phyloP scores from a whole-genome alignment of 192 early-diverging fungal genomes.

The Backusella tuberculispora region DNA sequence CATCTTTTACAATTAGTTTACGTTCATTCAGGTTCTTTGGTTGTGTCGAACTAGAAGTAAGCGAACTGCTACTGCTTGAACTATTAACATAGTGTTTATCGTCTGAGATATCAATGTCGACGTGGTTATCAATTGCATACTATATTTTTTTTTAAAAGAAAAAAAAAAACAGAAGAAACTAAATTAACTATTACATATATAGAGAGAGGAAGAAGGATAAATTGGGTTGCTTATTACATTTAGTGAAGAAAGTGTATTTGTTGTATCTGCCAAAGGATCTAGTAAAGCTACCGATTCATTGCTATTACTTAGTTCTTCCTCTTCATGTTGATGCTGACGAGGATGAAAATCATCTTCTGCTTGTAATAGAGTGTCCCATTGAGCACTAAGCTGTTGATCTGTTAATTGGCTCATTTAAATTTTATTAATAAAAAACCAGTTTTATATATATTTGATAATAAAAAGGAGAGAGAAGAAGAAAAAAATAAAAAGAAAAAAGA shows the following conservation, averaged over 20 bases:
- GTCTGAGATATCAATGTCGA: conserved; percentile 32
- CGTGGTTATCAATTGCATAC: not conserved
- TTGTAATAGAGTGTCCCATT: conserved; percentile 21
- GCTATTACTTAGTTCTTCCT: not conserved
- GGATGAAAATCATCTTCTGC: too few relatives aligned
- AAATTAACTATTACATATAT: not conserved
- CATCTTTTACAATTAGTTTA: conserved; percentile 70
- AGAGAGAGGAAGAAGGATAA: not conserved
- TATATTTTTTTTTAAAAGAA: not conserved
- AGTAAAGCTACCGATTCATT: not conserved
- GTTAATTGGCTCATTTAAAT: not conserved
- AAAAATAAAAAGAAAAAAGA: not conserved
- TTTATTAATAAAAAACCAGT: not conserved
- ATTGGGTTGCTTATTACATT: not conserved
- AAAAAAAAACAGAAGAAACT: too few relatives aligned
- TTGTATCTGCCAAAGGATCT: conserved; percentile 9
- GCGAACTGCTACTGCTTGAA: not conserved
- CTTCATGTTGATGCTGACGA: not conserved
- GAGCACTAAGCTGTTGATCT: not conserved
- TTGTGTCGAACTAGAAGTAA: not conserved
- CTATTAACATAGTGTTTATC: not conserved
- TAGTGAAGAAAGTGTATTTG: not conserved
- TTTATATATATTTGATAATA: not conserved
- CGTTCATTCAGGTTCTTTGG: not conserved
- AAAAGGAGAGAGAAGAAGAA: conserved; percentile 1